Conservation (phyloP, 192 early-diverging fungal species). For the Ramicandelaber brevisporus region DNA sequence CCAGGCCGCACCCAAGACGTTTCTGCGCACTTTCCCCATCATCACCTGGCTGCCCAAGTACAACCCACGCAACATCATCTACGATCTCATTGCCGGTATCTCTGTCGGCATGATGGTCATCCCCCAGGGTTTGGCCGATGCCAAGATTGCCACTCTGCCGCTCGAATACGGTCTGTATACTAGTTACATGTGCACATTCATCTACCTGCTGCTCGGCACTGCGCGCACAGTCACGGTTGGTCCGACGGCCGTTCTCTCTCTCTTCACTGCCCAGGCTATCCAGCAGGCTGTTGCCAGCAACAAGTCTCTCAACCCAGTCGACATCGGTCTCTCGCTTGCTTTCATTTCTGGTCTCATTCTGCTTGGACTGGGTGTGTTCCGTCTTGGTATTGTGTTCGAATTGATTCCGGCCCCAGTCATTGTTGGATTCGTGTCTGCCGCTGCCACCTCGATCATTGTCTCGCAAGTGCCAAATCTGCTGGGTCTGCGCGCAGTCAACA, state of each 20-base stretch:
- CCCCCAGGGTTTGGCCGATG: conserved; percentile 47
- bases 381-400: conserved; percentile 65
- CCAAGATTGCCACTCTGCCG: conserved; percentile 46
- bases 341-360: conserved; percentile 49
- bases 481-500: conserved; percentile 51
- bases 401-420: conserved; percentile 66
- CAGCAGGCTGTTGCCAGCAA: conserved; percentile 4
- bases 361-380: conserved; percentile 42
- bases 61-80: conserved; percentile 28
- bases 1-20: no score
- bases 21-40: no score
- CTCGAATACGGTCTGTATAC: conserved; percentile 54
- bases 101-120: conserved; percentile 49
- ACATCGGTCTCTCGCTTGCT: conserved; percentile 21
- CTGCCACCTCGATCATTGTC: conserved; percentile 53
- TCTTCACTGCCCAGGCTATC: conserved; percentile 40
- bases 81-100: conserved; percentile 42
- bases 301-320: conserved; percentile 5
- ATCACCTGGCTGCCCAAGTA: conserved; percentile 17
- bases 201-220: conserved; percentile 49
- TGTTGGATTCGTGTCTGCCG: conserved; percentile 69
- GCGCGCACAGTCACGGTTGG: conserved; percentile 51
- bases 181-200: conserved; percentile 33
- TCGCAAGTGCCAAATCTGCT: conserved; percentile 54
- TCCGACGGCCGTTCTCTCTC: conserved; percentile 50